A percentile compares a stretch with the other conserved stretches of the same genome.
Evolutionary conservation across 371 early-diverging fungal genomes (phyloP).

Genomic region (Funneliformis caledonium): DNA sequence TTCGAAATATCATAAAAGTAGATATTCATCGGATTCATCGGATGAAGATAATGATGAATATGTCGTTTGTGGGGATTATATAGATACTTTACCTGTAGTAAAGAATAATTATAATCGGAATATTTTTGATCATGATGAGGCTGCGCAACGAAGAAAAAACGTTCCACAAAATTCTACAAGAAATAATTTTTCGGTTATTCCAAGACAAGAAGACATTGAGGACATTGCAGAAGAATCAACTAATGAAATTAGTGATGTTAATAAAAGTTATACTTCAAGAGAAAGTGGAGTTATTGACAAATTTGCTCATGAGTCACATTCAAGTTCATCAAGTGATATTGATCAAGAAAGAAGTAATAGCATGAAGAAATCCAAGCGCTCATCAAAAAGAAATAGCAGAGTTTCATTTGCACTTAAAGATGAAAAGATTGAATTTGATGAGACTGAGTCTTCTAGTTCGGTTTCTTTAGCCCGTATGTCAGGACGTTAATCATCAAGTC

Average conservation of each 20-base stretch:
- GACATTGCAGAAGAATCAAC: neutral
- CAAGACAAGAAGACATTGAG: neutral
- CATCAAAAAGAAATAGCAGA: conserved; percentile 31
- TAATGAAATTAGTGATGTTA: neutral
- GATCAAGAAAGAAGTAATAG: neutral
- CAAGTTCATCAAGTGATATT: neutral
- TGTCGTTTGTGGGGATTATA: conserved; percentile 12
- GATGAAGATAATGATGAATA: neutral
- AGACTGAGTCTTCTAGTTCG: conserved; percentile 17
- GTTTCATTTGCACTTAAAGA: conserved; percentile 30
- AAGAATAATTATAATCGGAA: neutral
- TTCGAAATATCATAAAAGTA: neutral
- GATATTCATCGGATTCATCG: neutral
- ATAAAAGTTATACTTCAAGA: neutral
- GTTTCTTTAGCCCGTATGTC: conserved; percentile 19
- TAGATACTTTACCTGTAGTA: neutral
- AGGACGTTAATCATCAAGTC: neutral
- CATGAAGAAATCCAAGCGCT: conserved; percentile 19
- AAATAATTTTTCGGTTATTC: neutral
- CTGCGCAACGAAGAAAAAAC: neutral
- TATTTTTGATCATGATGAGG: conserved; percentile 9
- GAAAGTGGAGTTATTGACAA: conserved; percentile 28
- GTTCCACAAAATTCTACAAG: neutral
- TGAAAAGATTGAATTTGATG: conserved; percentile 34
- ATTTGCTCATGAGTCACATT: neutral